Evolutionary conservation across 83 land plant genomes (phyloP), one percentile per base, ranked within the genome.

Genomic region (Picea engelmannii): DNA sequence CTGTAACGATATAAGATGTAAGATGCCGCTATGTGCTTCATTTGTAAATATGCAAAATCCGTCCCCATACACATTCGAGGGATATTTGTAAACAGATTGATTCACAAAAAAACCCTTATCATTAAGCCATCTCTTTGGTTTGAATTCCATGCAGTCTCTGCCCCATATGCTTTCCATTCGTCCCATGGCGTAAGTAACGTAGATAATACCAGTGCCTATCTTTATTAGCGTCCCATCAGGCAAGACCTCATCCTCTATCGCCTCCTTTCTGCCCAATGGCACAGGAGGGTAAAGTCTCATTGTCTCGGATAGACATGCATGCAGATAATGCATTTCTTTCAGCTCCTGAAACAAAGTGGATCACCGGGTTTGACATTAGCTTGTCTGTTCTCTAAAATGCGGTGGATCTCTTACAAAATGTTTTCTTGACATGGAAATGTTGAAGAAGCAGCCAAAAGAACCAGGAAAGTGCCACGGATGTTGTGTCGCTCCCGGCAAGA

Each of bases 401-500:
- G 35, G 35, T 31, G 35, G 35, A 31, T 35, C 24, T 44, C 62
- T 20, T 40, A 1, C 7, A 10, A 15, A 0, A 85, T 61, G 52
- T 12, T 24, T 3, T 21, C 49, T 82, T 81, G 5, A 77, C 81
- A 8, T 21, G 76, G 16, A 81, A 86, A 40, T 78, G 64, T n/a
- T 17, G 24, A 1, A 64, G 25, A 4, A 85, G 7, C 1, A 58
- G 61, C 66, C 85, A 78, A 23, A 82, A 85, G 13, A 85, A 82
- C 87, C 87, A 85, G 0, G 87, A 18, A 5, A 82, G 23, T 0
- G 81, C 81, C 1, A 35, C 78, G 5, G 83, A 70, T 9, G 62
- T 61, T 4, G 78, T 81, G 44, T 84, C 86, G 0, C 83, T 61
- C 0, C 86, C 83, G 3, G 86, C 83, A 5, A 95, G 91, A 83